These are phyloP conservation scores for Myxozyma neglecta DNA, from an alignment of 805 yeast genomes.

Conservation along the genomic window DNA sequence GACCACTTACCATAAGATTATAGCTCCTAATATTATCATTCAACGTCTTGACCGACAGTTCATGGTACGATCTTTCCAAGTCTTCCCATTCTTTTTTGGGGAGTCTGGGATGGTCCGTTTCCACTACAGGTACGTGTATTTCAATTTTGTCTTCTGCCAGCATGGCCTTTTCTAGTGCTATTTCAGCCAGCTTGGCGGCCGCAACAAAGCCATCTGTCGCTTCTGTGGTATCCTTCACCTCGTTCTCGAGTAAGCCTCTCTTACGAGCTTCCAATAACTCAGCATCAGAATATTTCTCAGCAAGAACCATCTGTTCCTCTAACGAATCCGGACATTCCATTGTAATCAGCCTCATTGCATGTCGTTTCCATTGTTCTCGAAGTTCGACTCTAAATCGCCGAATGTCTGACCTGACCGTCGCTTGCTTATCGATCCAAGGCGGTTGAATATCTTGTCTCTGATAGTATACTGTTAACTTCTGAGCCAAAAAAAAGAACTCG, in stretches of 20 bases:
- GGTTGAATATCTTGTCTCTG: conserved; percentile 74
- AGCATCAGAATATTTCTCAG: conserved; percentile 2
- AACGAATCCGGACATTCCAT: conserved; percentile 42
- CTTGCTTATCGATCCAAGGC: conserved; percentile 86
- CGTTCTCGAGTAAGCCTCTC: background rate
- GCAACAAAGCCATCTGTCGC: conserved; percentile 1
- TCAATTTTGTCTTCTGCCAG: background rate
- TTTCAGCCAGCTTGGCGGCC: background rate
- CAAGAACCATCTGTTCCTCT: conserved; percentile 3
- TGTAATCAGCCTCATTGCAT: conserved; percentile 29
- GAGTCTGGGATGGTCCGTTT: conserved; percentile 6
- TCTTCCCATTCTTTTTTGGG: conserved; percentile 26
- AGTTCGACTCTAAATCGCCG: conserved; percentile 47
- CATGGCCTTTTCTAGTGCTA: background rate
- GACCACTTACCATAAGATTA: conserved; percentile 24
- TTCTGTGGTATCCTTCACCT: conserved; percentile 1
- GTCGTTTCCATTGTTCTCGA: conserved; percentile 30
- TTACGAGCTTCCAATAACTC: conserved; percentile 1
- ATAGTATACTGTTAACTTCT: background rate
- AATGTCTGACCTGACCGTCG: conserved; percentile 53
- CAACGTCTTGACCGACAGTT: conserved; percentile 25
- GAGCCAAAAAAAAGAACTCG: background rate
- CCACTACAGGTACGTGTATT: background rate
- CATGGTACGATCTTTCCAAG: conserved; percentile 25
- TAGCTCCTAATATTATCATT: conserved; percentile 30